Conservation (phyloP, 2,329 filamentous ascomycete genomes). For the Epicoccum sorghinum region DNA sequence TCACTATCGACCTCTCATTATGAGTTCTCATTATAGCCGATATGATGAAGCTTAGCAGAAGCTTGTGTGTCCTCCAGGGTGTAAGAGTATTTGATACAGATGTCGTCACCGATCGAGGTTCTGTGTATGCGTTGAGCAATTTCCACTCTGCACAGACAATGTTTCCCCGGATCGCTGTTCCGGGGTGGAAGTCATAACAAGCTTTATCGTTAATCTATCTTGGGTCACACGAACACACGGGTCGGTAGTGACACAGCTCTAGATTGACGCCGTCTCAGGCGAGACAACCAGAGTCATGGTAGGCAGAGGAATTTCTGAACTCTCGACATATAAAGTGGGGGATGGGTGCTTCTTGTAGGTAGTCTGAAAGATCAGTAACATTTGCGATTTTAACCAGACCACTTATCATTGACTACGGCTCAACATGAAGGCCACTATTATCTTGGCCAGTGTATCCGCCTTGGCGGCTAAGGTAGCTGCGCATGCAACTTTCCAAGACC, state of each 20-base stretch:
- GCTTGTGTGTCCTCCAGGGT: not conserved
- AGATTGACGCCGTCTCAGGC: not conserved
- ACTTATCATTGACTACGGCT: not conserved
- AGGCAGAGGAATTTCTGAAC: not conserved
- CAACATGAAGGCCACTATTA: constrained; percentile 25
- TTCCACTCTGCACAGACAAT: not conserved
- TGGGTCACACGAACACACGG: constrained; percentile 3
- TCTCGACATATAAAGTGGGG: constrained; percentile 4
- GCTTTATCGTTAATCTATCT: constrained; percentile 3
- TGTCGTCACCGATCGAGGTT: not conserved
- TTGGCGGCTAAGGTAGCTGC: constrained; percentile 21
- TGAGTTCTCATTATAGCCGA: not conserved
- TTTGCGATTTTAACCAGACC: not conserved
- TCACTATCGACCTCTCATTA: too few species aligned
- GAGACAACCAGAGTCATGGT: not conserved
- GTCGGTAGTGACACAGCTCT: not conserved
- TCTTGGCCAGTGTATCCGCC: constrained; percentile 21
- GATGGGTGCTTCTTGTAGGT: not conserved
- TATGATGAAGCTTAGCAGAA: not conserved
- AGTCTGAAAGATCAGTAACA: not conserved
- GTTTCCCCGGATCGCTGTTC: not conserved
- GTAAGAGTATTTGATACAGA: not conserved
- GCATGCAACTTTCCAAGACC: constrained; percentile 41
- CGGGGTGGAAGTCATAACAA: not conserved
- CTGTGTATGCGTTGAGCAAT: not conserved